Evolutionary conservation across 176 grass and related monocot genomes (phyloP), one percentile per base, ranked within the genome.

Genomic region (Alopecurus myosuroides): DNA sequence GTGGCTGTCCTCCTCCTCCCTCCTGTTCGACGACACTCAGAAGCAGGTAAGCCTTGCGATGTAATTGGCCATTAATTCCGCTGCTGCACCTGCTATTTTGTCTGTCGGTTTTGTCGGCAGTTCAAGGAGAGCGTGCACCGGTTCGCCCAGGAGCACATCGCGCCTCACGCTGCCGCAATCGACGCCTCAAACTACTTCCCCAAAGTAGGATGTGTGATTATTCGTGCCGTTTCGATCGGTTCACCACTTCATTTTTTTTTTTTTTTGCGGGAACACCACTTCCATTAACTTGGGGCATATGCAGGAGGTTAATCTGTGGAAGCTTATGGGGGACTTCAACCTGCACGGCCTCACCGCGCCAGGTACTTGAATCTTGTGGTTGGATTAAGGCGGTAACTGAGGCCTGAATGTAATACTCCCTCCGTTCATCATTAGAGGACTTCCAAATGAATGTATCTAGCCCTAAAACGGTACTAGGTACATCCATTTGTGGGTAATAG

Each of bases 11-110:
- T 74, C 95, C 0, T 93, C 95, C 70, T 92, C 96, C 31, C 93
- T 98, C 88, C 96, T 98, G 82, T 93, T 95, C 77, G 93, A 98
- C 85, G 96, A 94, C 42, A 98, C 96, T 17, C 93, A 98, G 89
- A 87, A 85, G 72, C 96, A 98, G 96, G 96, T 97, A 50, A 41
- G 50, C 52, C 61, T n/a, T n/a, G n/a, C n/a, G n/a, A n/a, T n/a
- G n/a, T n/a, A n/a, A n/a, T n/a, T n/a, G n/a, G n/a, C n/a, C n/a
- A n/a, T n/a, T n/a, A n/a, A n/a, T n/a, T n/a, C n/a, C n/a, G n/a
- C n/a, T n/a, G n/a, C n/a, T n/a, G n/a, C n/a, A n/a, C n/a, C n/a
- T n/a, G n/a, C n/a, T n/a, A n/a, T n/a, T n/a, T n/a, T n/a, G n/a
- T n/a, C n/a, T n/a, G n/a, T n/a, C n/a, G n/a, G n/a, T 28, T 11